These are phyloP conservation scores for Paspalum notatum DNA, from an alignment of 176 grass and related monocot species.

Conservation along the genomic window DNA sequence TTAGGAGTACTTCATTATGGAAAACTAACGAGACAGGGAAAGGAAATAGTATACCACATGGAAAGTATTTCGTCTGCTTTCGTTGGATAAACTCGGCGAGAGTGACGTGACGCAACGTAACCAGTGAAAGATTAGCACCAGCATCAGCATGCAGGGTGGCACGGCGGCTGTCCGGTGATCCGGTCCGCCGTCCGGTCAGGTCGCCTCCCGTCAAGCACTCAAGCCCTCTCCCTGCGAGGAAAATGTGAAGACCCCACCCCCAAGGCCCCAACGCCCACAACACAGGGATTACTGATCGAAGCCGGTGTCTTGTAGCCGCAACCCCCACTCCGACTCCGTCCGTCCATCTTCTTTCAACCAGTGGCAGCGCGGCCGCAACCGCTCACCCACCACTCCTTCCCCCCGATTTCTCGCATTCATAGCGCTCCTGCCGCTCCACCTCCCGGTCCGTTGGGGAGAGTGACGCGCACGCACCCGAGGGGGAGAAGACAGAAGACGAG, in stretches of 20 bases:
- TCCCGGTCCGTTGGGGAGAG: background rate
- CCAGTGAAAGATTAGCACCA: background rate
- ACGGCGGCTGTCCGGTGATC: background rate
- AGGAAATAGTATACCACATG: background rate
- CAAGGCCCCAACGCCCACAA: background rate
- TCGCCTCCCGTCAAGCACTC: too few relatives aligned
- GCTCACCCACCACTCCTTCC: constrained; percentile 40
- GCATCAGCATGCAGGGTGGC: background rate
- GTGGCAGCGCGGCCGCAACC: constrained; percentile 40
- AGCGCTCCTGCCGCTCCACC: background rate
- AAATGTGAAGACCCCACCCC: constrained; percentile 19
- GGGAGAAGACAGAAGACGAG: background rate
- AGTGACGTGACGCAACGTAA: constrained; percentile 11
- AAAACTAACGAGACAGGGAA: background rate
- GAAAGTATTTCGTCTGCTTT: background rate
- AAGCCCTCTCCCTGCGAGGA: background rate
- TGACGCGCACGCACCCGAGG: background rate
- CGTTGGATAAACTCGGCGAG: background rate
- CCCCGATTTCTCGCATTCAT: constrained; percentile 28
- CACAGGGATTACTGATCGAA: constrained; percentile 40
- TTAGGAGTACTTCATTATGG: background rate
- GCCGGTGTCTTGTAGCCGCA: background rate
- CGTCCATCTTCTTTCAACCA: constrained; percentile 33
- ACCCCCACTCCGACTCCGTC: background rate
- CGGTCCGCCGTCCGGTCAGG: too few relatives aligned